These are phyloP conservation scores for Fusarium subtropicale DNA, from an alignment of 2,329 filamentous ascomycete species.

Conservation along the genomic window DNA sequence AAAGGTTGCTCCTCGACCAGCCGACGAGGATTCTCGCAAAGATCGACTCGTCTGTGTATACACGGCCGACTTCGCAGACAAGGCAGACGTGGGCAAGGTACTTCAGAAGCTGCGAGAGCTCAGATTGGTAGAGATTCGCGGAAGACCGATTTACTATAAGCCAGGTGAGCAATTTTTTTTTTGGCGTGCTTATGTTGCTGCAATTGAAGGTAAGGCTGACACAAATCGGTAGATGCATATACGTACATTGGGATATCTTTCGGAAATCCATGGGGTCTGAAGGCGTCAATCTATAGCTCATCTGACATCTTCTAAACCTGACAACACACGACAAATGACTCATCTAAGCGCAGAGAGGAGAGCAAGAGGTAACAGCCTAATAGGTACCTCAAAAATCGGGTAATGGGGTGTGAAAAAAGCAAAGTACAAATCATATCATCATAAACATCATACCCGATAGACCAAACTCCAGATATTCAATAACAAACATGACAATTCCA, in stretches of 20 bases:
- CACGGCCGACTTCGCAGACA: constrained; percentile 78
- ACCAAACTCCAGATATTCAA: constrained; percentile 27
- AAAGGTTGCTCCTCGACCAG: constrained; percentile 73
- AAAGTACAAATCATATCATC: constrained; percentile 31
- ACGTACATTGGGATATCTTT: constrained; percentile 73
- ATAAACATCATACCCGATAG: constrained; percentile 15
- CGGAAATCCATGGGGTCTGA: constrained; percentile 71
- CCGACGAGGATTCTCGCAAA: constrained; percentile 53
- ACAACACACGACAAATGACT: constrained; percentile 19
- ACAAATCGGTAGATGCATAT: constrained; percentile 66
- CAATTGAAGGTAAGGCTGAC: constrained; percentile 25
- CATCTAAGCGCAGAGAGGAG: constrained; percentile 3
- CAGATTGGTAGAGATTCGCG: constrained; percentile 64
- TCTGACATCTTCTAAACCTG: constrained; percentile 52
- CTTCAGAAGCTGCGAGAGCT: constrained; percentile 71
- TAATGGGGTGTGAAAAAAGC: constrained; percentile 3
- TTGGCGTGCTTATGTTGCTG: not conserved
- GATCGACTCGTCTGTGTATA: constrained; percentile 79
- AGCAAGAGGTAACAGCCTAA: constrained; percentile 5
- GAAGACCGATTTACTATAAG: constrained; percentile 79
- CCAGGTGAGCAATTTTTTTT: constrained; percentile 65
- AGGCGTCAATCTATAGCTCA: constrained; percentile 68
- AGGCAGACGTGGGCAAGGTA: constrained; percentile 75
- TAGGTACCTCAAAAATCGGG: not conserved
- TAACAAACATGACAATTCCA: constrained; percentile 17